phyloP scores from a whole-genome alignment of 1,284 basidiomycete species.

The Phlebopus sp. region DNA sequence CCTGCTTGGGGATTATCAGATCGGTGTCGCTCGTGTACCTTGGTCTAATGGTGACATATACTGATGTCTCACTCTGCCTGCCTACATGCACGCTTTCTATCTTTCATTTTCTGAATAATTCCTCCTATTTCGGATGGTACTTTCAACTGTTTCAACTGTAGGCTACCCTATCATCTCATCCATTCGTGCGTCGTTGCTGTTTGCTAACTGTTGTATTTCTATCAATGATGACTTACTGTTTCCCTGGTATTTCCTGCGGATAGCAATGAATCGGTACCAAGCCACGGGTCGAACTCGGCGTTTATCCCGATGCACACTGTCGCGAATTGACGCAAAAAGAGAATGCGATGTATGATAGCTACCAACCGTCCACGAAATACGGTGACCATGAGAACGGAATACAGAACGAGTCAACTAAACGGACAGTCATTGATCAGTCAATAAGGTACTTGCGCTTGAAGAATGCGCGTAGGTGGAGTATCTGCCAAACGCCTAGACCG shows the following conservation, averaged over 20 bases:
- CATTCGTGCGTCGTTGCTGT: no score
- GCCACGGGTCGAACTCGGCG: no score
- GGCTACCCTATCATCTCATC: no score
- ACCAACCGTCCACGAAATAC: neutral
- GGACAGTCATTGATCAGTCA: constrained; percentile 49
- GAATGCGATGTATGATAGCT: neutral
- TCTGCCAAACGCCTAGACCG: constrained; percentile 91
- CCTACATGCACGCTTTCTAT: no score
- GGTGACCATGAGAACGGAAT: neutral
- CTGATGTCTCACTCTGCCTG: neutral
- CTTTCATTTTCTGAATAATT: no score
- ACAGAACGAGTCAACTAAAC: neutral
- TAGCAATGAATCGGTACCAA: no score
- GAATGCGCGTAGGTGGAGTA: constrained; percentile 89
- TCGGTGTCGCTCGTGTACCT: constrained; percentile 29
- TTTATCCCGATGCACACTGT: neutral
- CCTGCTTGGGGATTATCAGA: constrained; percentile 26
- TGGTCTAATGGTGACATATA: constrained; percentile 21
- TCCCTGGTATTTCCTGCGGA: no score
- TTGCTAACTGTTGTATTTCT: no score
- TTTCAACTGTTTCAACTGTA: no score
- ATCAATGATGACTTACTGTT: no score
- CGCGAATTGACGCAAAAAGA: neutral
- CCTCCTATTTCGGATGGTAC: no score
- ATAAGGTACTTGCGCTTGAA: constrained; percentile 98